Evolutionary conservation across 2,329 filamentous ascomycete species (phyloP).

Genomic region (Trichophyton rubrum): DNA sequence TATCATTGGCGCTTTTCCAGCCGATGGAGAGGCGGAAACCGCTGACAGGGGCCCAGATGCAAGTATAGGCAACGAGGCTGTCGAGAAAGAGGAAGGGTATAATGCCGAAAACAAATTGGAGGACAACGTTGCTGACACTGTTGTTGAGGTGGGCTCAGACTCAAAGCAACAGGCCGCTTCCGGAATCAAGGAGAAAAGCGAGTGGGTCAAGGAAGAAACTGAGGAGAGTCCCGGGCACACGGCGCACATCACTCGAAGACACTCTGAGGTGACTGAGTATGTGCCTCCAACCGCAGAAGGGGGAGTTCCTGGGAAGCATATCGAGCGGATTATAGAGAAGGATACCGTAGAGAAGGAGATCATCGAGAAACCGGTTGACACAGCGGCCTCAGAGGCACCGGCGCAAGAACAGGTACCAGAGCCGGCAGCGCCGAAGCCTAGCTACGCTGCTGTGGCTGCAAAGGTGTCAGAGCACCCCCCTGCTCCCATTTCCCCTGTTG

Average conservation of each 20-base stretch:
- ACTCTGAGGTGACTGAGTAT: constrained; percentile 1
- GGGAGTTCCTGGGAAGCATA: neutral
- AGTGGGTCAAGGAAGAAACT: constrained; percentile 3
- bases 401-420: neutral
- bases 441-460: neutral
- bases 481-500: neutral
- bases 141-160: neutral
- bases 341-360: neutral
- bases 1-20: neutral
- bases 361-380: neutral
- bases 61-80: neutral
- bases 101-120: neutral
- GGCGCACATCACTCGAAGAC: neutral
- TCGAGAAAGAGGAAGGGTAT: neutral
- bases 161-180: neutral
- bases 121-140: neutral
- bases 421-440: neutral
- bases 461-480: neutral
- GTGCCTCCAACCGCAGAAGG: neutral
- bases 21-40: neutral
- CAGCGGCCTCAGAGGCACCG: neutral
- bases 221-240: neutral
- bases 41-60: neutral
- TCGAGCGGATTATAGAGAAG: neutral
- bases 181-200: neutral